These are phyloP conservation scores for Angomonas ambiguus DNA, from an alignment of 208 protist species.

Conservation along the genomic window DNA sequence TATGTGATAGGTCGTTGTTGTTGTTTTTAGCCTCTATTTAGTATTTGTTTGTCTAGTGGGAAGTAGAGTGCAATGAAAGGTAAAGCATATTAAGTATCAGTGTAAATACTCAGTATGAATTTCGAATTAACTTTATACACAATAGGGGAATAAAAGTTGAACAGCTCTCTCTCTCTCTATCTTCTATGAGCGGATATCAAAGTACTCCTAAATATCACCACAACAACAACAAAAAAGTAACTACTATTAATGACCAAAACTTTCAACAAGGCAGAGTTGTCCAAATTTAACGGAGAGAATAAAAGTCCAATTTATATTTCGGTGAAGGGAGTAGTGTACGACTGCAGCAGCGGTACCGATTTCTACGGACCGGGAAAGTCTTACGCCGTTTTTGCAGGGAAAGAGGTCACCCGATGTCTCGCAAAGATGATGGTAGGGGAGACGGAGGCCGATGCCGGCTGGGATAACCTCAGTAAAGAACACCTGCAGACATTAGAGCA, in stretches of 20 bases:
- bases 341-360: slow-evolving; percentile 48
- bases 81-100: too few species aligned
- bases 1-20: too few species aligned
- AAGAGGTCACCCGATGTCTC: slow-evolving; percentile 68
- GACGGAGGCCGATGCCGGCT: slow-evolving; percentile 69
- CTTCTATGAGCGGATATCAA: neutral
- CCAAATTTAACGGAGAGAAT: slow-evolving; percentile 34
- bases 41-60: too few species aligned
- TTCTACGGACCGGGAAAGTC: slow-evolving; percentile 76
- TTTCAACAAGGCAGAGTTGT: slow-evolving; percentile 50
- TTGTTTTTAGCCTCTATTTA: too few species aligned
- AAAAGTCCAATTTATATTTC: slow-evolving; percentile 64
- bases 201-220: neutral
- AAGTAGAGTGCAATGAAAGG: too few species aligned
- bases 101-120: too few species aligned
- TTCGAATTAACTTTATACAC: too few species aligned
- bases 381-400: slow-evolving; percentile 79
- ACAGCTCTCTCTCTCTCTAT: slow-evolving; percentile 8
- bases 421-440: slow-evolving; percentile 82
- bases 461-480: slow-evolving; percentile 57
- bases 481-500: slow-evolving; percentile 65
- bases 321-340: slow-evolving; percentile 75
- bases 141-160: too few species aligned
- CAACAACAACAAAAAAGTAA: too few species aligned
- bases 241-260: slow-evolving; percentile 4